These are phyloP conservation scores for Cystobasidium sp. DNA, from an alignment of 1,284 basidiomycete species.

Conservation along the genomic window DNA sequence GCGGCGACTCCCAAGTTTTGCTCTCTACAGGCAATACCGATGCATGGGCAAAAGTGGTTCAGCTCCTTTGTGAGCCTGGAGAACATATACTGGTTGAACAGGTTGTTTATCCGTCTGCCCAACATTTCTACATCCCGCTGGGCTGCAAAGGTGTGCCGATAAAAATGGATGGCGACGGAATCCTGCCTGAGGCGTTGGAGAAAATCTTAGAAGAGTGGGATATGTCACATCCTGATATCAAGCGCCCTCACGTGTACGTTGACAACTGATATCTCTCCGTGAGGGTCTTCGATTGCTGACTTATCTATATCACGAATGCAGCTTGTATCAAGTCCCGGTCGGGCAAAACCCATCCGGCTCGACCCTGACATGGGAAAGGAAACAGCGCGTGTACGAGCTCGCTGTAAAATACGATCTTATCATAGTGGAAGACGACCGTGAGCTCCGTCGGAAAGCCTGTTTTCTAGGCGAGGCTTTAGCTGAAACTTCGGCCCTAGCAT, in stretches of 20 bases:
- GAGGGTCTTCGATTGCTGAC: background rate
- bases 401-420: constrained; percentile 72
- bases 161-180: constrained; percentile 73
- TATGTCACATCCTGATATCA: constrained; percentile 62
- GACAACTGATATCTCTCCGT: background rate
- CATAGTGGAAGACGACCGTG: constrained; percentile 54
- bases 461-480: background rate
- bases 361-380: constrained; percentile 64
- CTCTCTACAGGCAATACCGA: constrained; percentile 77
- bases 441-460: background rate
- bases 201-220: constrained; percentile 71
- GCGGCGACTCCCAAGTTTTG: constrained; percentile 67
- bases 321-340: constrained; percentile 71
- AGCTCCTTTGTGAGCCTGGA: constrained; percentile 71
- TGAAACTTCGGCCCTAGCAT: constrained; percentile 57
- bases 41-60: constrained; percentile 65
- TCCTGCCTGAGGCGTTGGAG: constrained; percentile 68
- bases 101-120: constrained; percentile 60
- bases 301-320: background rate
- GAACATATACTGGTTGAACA: constrained; percentile 71
- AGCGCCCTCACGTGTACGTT: constrained; percentile 65
- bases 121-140: constrained; percentile 60
- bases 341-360: constrained; percentile 81
- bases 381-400: constrained; percentile 76
- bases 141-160: constrained; percentile 65